Evolutionary conservation across 2,329 filamentous ascomycete species (phyloP).

Genomic region (Pestalotiopsis sp.): DNA sequence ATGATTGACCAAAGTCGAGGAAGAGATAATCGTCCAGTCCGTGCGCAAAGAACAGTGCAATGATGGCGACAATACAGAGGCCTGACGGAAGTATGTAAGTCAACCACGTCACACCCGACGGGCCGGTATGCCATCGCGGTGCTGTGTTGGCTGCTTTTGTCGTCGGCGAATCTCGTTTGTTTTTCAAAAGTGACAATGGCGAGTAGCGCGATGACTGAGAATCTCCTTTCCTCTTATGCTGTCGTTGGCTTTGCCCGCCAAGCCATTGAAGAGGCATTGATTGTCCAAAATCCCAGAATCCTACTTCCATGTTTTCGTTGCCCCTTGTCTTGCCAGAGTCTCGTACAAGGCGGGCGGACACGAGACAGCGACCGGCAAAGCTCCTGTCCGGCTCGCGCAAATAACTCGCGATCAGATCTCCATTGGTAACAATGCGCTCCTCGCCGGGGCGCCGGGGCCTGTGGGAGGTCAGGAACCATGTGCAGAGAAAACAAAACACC

Average conservation of each 20-base stretch:
- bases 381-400: constrained; percentile 8
- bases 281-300: constrained; percentile 8
- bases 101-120: not conserved
- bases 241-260: not conserved
- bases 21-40: not conserved
- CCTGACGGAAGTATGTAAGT: not conserved
- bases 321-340: not conserved
- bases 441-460: not conserved
- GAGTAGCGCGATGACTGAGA: not conserved
- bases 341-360: not conserved
- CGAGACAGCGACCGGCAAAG: constrained; percentile 10
- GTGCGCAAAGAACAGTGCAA: constrained; percentile 4
- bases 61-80: not conserved
- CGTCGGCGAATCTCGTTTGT: not conserved
- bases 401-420: constrained; percentile 13
- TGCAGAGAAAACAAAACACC: constrained; percentile 8
- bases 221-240: not conserved
- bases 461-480: not conserved
- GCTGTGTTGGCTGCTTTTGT: not conserved
- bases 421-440: constrained; percentile 11
- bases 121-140: constrained; percentile 9
- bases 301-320: not conserved
- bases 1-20: constrained; percentile 2
- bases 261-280: constrained; percentile 8
- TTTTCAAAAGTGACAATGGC: not conserved